Conservation (phyloP, 2,329 filamentous ascomycete genomes). For the Aurifilum marmelostoma region DNA sequence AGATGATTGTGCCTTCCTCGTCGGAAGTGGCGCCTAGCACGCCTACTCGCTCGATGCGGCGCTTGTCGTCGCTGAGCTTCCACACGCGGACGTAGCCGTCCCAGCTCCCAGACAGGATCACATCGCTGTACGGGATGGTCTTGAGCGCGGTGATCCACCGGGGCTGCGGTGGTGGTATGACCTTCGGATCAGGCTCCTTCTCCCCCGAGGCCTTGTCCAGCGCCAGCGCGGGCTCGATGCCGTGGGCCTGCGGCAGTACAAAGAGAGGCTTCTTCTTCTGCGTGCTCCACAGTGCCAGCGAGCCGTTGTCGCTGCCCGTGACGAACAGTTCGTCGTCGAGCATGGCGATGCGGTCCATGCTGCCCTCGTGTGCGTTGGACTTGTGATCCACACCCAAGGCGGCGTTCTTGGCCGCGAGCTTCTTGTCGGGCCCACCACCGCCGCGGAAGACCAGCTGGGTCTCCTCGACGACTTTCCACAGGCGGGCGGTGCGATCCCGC, state of each 20-base stretch:
- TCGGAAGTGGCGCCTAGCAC: conserved; percentile 54
- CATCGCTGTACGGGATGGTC: conserved; percentile 85
- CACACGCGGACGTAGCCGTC: conserved; percentile 86
- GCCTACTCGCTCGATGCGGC: conserved; percentile 73
- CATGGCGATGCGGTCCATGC: conserved; percentile 89
- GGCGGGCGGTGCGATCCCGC: conserved; percentile 83
- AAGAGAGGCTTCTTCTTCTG: conserved; percentile 94
- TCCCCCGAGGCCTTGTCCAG: conserved; percentile 77
- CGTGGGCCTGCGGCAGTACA: conserved; percentile 80
- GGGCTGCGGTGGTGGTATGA: conserved; percentile 68
- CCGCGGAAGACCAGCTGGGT: conserved; percentile 94
- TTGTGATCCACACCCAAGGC: conserved; percentile 48
- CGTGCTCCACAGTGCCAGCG: conserved; percentile 82
- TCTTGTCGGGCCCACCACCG: conserved; percentile 53
- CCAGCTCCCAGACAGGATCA: conserved; percentile 92
- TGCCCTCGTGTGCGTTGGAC: conserved; percentile 73
- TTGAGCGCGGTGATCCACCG: conserved; percentile 89
- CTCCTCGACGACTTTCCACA: conserved; percentile 97
- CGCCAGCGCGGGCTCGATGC: conserved; percentile 72
- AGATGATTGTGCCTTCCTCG: conserved; percentile 27
- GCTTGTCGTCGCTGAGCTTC: conserved; percentile 83
- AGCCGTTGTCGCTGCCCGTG: conserved; percentile 90
- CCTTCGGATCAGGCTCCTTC: conserved; percentile 60
- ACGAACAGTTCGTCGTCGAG: conserved; percentile 88
- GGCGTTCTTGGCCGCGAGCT: conserved; percentile 52